These are phyloP conservation scores for Cystofilobasidium bisporidii DNA, from an alignment of 768 basidiomycete species.

Conservation along the genomic window DNA sequence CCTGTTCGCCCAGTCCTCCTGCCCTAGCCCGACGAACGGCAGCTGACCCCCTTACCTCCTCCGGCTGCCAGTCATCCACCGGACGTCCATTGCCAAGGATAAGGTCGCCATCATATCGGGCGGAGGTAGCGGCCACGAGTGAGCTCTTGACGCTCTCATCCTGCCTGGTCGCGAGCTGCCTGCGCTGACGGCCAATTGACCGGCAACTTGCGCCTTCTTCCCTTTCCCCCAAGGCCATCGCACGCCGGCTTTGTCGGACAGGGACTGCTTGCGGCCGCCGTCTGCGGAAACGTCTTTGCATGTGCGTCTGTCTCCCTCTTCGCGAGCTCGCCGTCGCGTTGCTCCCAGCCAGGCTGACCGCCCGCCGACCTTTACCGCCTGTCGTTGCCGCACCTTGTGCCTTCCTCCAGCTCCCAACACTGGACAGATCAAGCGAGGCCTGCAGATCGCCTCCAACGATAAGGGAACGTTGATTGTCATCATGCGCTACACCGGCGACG, in stretches of 20 bases:
- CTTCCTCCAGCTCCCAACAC: conserved; percentile 19
- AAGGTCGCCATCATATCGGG: conserved; percentile 26
- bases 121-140: conserved; percentile 23
- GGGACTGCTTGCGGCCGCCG: conserved; percentile 22
- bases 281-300: conserved; percentile 23
- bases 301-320: no score
- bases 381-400: no score
- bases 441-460: conserved; percentile 23
- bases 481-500: conserved; percentile 39
- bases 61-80: conserved; percentile 24
- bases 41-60: no score
- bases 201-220: not conserved
- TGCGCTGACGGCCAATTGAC: no score
- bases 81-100: not conserved
- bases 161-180: no score
- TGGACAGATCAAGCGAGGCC: conserved; percentile 25
- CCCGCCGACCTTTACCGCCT: no score
- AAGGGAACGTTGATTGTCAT: conserved; percentile 26
- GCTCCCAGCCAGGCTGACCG: no score
- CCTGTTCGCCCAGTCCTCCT: no score
- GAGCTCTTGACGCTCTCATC: no score
- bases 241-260: conserved; percentile 24
- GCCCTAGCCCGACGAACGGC: no score
- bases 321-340: no score
- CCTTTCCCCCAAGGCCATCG: not conserved